phyloP scores from a whole-genome alignment of 345 rosid genomes.

The Dipteronia sinensis region DNA sequence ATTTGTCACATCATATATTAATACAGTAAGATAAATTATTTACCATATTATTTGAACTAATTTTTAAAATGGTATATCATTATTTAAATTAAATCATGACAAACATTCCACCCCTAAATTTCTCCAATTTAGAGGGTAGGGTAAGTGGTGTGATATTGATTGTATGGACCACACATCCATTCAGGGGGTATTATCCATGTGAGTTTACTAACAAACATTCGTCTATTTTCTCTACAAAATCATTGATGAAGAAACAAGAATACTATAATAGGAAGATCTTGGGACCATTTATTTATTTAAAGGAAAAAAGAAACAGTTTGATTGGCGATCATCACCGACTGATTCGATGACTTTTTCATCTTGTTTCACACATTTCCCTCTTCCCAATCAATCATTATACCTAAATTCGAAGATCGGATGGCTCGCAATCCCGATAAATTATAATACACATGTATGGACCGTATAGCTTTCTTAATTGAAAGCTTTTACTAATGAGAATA shows the following conservation, averaged over 20 bases:
- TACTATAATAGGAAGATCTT: background rate
- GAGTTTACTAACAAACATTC: background rate
- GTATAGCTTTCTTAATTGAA: background rate
- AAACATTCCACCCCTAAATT: no score
- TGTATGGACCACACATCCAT: conserved; percentile 9
- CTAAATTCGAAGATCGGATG: background rate
- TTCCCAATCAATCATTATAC: background rate
- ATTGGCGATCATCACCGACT: background rate
- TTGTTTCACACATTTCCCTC: background rate
- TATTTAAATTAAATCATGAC: no score
- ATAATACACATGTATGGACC: background rate
- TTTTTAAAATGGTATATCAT: no score
- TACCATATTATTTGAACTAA: no score
- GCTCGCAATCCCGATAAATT: background rate
- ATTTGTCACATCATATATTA: no score
- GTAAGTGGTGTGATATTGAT: background rate
- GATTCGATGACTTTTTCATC: background rate
- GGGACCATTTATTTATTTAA: background rate
- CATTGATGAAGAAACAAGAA: background rate
- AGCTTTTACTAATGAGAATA: background rate
- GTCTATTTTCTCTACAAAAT: background rate
- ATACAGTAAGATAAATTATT: no score
- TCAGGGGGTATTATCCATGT: background rate
- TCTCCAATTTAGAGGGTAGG: conserved; percentile 13
- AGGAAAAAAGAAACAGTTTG: background rate